Conservation (phyloP, 176 grass and related monocot genomes). For the Areca catechu region DNA sequence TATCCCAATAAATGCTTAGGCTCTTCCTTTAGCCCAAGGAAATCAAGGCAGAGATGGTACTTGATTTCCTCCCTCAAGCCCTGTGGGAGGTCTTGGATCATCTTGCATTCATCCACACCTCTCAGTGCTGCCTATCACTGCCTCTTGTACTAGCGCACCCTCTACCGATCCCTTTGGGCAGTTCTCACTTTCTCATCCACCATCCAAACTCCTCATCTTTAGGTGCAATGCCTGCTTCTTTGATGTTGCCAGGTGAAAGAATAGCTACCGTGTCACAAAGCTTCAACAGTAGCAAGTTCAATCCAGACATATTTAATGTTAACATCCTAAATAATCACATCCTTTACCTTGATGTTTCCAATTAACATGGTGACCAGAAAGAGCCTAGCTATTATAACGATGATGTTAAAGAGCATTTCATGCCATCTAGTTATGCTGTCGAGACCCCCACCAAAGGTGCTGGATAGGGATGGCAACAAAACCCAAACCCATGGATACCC, state of each 20-base stretch:
- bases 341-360: conserved; percentile 78
- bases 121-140: conserved; percentile 83
- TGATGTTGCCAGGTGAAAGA: conserved; percentile 81
- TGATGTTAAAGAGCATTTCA: conserved; percentile 92
- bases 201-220: conserved; percentile 49
- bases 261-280: conserved; percentile 23
- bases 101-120: conserved; percentile 59
- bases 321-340: no score
- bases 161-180: conserved; percentile 37
- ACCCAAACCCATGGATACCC: no score
- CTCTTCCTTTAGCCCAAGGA: no score
- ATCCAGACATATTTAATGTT: no score
- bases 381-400: conserved; percentile 63
- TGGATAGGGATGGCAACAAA: no score
- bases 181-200: conserved; percentile 65
- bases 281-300: no score
- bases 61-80: conserved; percentile 79
- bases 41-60: conserved; percentile 83
- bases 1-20: no score
- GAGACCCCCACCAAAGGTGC: conserved; percentile 79
- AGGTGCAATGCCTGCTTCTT: conserved; percentile 80
- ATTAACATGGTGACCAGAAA: conserved; percentile 87
- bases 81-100: conserved; percentile 66
- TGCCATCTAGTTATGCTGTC: conserved; percentile 91
- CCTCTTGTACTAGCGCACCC: conserved; percentile 74